Conservation (phyloP, 2,329 filamentous ascomycete species). For the Lasiodiplodia theobromae region DNA sequence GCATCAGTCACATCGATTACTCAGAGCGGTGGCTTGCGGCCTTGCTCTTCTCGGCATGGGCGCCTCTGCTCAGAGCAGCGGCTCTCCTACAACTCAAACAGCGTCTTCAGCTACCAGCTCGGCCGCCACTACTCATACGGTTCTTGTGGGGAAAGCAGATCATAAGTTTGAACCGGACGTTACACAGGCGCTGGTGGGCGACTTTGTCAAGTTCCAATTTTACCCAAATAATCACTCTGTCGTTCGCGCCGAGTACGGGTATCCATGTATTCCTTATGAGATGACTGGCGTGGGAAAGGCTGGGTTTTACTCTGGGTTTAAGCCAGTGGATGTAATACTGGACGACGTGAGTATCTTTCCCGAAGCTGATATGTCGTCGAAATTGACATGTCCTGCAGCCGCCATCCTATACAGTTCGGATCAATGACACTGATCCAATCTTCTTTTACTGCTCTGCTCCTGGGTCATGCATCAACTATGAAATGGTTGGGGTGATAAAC, state of each 20-base stretch:
- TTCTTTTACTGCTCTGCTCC: conserved; percentile 61
- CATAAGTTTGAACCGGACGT: conserved; percentile 29
- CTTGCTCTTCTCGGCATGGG: conserved; percentile 4
- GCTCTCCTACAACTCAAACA: background rate
- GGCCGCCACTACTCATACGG: conserved; percentile 14
- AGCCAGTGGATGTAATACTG: conserved; percentile 31
- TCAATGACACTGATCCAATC: conserved; percentile 46
- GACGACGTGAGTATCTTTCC: conserved; percentile 19
- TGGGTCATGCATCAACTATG: conserved; percentile 67
- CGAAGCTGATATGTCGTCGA: background rate
- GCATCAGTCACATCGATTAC: conserved; percentile 13
- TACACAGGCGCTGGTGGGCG: conserved; percentile 37
- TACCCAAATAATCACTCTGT: conserved; percentile 54
- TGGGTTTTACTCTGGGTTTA: conserved; percentile 44
- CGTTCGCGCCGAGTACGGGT: conserved; percentile 48
- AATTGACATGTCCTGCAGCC: conserved; percentile 4
- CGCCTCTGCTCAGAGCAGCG: conserved; percentile 14
- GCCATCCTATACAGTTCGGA: conserved; percentile 40
- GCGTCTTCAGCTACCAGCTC: conserved; percentile 19
- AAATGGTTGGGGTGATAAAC: conserved; percentile 82
- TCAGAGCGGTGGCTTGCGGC: conserved; percentile 6
- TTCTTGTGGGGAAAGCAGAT: conserved; percentile 28
- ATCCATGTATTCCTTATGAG: conserved; percentile 51
- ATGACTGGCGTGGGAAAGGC: conserved; percentile 36
- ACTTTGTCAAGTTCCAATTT: conserved; percentile 49